A percentile compares a stretch with the other conserved stretches of the same genome.
These are phyloP conservation scores for Dothiorella sarmentorum DNA, from an alignment of 2,329 filamentous ascomycete genomes.

Conservation along the genomic window DNA sequence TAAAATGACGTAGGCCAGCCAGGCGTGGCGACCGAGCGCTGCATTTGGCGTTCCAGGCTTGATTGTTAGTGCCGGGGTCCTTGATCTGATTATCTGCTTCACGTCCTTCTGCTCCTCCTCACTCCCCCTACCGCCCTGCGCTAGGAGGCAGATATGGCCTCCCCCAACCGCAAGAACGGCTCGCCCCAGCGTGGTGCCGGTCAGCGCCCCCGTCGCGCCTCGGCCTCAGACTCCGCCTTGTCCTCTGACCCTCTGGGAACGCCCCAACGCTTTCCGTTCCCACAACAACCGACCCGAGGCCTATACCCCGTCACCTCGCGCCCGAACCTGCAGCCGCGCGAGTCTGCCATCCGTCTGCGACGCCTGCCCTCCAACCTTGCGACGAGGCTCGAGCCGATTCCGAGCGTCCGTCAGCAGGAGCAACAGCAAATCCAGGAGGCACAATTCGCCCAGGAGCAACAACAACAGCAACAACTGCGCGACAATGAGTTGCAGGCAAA, in stretches of 20 bases:
- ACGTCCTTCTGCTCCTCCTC: background rate
- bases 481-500: slow-evolving; percentile 14
- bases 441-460: background rate
- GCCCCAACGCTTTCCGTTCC: background rate
- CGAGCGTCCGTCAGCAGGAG: background rate
- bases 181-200: slow-evolving; percentile 1
- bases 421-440: background rate
- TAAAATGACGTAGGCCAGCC: slow-evolving; percentile 12
- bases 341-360: slow-evolving; percentile 11
- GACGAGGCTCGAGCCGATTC: background rate
- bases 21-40: slow-evolving; percentile 11
- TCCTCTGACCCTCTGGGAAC: background rate
- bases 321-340: background rate
- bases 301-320: slow-evolving; percentile 9
- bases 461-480: background rate
- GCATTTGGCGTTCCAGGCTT: slow-evolving; percentile 3
- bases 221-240: background rate
- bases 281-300: background rate
- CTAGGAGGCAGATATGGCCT: background rate
- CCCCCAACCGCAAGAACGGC: background rate
- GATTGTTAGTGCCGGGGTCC: background rate
- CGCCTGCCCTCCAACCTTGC: background rate
- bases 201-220: background rate
- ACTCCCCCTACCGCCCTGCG: background rate
- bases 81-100: background rate